Evolutionary conservation across 495 filamentous ascomycete genomes (phyloP).

Genomic region (Xanthoparmelia taractica): DNA sequence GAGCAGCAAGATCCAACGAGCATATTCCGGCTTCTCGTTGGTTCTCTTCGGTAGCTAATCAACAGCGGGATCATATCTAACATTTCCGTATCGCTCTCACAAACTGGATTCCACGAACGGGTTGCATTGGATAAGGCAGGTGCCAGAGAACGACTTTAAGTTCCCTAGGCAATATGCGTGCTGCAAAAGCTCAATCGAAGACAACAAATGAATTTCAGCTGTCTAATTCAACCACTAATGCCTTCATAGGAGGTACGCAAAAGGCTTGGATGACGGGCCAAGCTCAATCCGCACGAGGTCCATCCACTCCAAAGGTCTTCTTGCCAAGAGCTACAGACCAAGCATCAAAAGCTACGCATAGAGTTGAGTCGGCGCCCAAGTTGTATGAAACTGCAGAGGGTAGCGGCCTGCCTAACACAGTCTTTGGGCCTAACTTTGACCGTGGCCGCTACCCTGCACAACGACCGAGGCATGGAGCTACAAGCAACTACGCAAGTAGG

Average conservation of each 20-base stretch:
- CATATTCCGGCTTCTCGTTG: too few relatives aligned
- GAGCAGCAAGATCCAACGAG: background rate
- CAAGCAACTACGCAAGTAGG: background rate
- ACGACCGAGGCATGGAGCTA: background rate
- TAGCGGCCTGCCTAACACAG: constrained; percentile 3
- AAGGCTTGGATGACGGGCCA: constrained; percentile 57
- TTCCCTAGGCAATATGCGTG: background rate
- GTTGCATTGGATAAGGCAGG: background rate
- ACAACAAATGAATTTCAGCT: constrained; percentile 41
- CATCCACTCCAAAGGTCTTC: constrained; percentile 7
- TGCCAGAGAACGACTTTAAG: background rate
- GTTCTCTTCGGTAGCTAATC: background rate
- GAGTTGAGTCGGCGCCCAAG: background rate
- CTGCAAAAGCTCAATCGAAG: background rate
- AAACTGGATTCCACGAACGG: background rate
- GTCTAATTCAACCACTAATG: constrained; percentile 62
- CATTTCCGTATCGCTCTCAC: background rate
- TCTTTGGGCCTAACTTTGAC: constrained; percentile 8
- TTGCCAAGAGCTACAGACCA: background rate
- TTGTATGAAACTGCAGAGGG: background rate
- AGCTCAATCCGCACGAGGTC: background rate
- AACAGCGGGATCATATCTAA: background rate
- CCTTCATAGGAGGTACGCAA: constrained; percentile 57
- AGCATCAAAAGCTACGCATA: constrained; percentile 1
- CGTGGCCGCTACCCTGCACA: constrained; percentile 8